A percentile compares a stretch with the other conserved stretches of the same genome.
Conservation (phyloP, 306 rosid genomes). For the Alnus rubra region DNA sequence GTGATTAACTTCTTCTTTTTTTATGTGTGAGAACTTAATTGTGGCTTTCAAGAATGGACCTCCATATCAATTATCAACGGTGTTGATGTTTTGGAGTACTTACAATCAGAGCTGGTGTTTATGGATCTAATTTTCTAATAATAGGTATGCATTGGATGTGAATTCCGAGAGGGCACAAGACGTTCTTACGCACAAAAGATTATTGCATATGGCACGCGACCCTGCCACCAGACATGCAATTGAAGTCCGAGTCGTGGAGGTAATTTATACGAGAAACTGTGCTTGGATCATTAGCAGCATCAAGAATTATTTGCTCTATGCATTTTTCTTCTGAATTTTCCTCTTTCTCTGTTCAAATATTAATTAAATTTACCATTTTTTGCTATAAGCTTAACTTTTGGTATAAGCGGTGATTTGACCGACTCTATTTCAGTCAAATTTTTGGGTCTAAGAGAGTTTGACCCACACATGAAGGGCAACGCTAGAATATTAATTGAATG, state of each 20-base stretch:
- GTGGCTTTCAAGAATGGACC: background rate
- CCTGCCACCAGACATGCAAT: conserved; percentile 66
- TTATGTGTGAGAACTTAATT: background rate
- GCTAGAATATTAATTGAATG: too few species aligned
- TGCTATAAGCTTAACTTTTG: too few species aligned
- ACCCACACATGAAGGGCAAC: too few species aligned
- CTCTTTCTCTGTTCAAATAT: too few species aligned
- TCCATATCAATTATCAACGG: background rate
- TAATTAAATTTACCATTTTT: too few species aligned
- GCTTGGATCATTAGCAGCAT: background rate
- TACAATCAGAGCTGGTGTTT: background rate
- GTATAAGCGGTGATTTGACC: too few species aligned
- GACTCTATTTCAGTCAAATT: too few species aligned
- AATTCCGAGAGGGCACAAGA: conserved; percentile 75
- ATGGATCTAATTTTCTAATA: background rate
- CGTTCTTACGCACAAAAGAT: conserved; percentile 71
- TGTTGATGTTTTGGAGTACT: background rate
- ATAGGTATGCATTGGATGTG: conserved; percentile 81
- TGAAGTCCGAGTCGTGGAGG: conserved; percentile 79
- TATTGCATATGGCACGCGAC: conserved; percentile 61
- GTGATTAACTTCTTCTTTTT: background rate
- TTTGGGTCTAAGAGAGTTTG: too few species aligned
- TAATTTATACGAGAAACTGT: conserved; percentile 18
- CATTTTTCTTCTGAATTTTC: background rate
- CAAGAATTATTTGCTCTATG: background rate